These are phyloP conservation scores for Fennellomyces sp. DNA, from an alignment of 371 early-diverging fungal genomes.

Conservation along the genomic window DNA sequence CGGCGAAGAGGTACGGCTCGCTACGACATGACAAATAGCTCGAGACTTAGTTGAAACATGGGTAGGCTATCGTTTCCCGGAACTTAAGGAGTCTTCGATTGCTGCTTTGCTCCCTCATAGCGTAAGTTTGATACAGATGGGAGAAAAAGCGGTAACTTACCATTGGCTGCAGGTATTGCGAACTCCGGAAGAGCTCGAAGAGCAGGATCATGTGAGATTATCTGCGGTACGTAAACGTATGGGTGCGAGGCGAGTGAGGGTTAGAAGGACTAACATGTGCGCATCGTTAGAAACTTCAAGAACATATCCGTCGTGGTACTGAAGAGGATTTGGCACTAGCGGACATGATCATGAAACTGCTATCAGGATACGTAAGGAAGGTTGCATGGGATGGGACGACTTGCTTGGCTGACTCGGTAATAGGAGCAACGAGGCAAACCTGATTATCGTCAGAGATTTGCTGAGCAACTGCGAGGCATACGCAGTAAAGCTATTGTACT, in stretches of 20 bases:
- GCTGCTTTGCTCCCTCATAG: constrained; percentile 51
- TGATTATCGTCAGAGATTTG: constrained; percentile 84
- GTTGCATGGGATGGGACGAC: neutral
- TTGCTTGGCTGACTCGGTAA: neutral
- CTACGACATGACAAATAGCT: neutral
- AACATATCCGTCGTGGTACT: constrained; percentile 90
- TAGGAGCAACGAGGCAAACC: constrained; percentile 77
- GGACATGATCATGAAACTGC: constrained; percentile 94
- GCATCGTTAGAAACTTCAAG: constrained; percentile 97
- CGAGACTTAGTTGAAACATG: neutral
- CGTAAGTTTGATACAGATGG: too few species aligned
- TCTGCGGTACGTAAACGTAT: constrained; percentile 66
- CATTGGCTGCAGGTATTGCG: constrained; percentile 68
- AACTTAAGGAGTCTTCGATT: constrained; percentile 64
- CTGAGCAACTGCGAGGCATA: constrained; percentile 81
- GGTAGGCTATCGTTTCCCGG: constrained; percentile 90
- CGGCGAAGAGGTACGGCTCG: constrained; percentile 68
- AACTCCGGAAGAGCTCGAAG: constrained; percentile 91
- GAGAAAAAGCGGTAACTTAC: too few species aligned
- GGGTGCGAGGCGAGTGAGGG: neutral
- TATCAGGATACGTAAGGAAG: constrained; percentile 88
- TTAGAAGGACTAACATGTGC: neutral
- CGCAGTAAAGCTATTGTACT: constrained; percentile 79
- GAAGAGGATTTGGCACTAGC: constrained; percentile 94
- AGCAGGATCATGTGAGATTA: constrained; percentile 88